Base-by-base conservation (phyloP, 768 basidiomycete species). In the Leccinum fibrillosum region DNA sequence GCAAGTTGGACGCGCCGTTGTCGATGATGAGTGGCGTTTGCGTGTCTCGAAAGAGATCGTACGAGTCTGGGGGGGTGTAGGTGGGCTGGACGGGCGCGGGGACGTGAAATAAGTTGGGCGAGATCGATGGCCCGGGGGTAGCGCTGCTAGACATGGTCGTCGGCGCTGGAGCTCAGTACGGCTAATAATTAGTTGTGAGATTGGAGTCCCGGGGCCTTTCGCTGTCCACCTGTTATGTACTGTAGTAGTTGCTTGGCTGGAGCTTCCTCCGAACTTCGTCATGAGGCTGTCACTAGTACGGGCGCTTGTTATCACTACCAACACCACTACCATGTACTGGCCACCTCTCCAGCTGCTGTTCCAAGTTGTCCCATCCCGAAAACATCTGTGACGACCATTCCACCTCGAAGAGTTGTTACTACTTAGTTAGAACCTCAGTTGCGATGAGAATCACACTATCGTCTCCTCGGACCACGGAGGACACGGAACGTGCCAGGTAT, bases 1-100 rank as follows among this genome's bases (percentile, higher is more conserved):
- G 84, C 42, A 95, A 77, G 51, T 76, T 82, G 30, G 88, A 90
- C 7, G 94, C 85, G 59, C 94, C 94, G 64, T 95, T 94, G 80
- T 96, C 94, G 64, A 95, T 89, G 64, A 93, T 80, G 59, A 95
- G 82, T 0, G 92, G 89, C 0, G 82, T 85, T 45, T 73, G 68
- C 7, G 77, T 74, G 10, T 67, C 72, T 37, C 84, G 81, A 67
- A 85, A 79, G 19, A 64, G 55, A 49, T 80, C 74, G 62, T 89
- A 90, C 12, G 82, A 74, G 47, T 77, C 78, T 5, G 76, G 73
- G 5, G 63, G 64, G 1, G 73, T 70, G 15, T 77, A 69, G 3
- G 69, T 62, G 12, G 80, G 81, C 47, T 61, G 65, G 55, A 58
- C 61, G 4, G 67, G 68, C 25, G 25, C 53, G 30, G 62, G 75